Percentiles rank a stretch among this genome's conserved stretches.
Evolutionary conservation across 176 grass and related monocot species (phyloP).

Genomic region (Carex littledalei): DNA sequence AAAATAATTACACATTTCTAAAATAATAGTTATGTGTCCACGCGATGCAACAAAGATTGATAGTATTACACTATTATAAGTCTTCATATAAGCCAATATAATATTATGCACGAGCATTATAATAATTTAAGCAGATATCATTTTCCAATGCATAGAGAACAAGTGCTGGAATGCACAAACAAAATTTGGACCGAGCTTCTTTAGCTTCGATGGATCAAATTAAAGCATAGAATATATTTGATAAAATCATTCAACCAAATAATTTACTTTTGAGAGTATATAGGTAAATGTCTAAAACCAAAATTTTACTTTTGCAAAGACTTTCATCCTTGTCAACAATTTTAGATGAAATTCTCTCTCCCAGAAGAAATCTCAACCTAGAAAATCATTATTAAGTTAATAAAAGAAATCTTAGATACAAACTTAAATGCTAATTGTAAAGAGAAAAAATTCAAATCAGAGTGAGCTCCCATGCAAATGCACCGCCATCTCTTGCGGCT

Average conservation of each 20-base stretch:
- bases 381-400: conserved; percentile 8
- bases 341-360: conserved; percentile 56
- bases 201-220: conserved; percentile 69
- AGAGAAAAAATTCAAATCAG: conserved; percentile 35
- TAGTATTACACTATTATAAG: too few relatives aligned
- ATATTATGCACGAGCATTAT: too few relatives aligned
- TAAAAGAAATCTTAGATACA: neutral
- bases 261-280: neutral
- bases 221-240: conserved; percentile 18
- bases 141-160: too few relatives aligned
- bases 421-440: neutral
- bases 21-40: too few relatives aligned
- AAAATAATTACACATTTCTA: too few relatives aligned
- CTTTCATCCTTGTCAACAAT: conserved; percentile 84
- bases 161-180: too few relatives aligned
- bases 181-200: conserved; percentile 71
- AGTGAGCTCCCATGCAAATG: conserved; percentile 83
- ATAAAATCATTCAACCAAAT: neutral
- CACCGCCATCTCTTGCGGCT: conserved; percentile 51
- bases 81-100: too few relatives aligned
- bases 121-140: too few relatives aligned
- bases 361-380: conserved; percentile 80
- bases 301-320: conserved; percentile 70
- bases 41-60: too few relatives aligned
- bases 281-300: neutral